Percentiles rank a stretch among this genome's conserved stretches.
phyloP scores from a whole-genome alignment of 176 grass and related monocot genomes.

The Bromus sterilis region DNA sequence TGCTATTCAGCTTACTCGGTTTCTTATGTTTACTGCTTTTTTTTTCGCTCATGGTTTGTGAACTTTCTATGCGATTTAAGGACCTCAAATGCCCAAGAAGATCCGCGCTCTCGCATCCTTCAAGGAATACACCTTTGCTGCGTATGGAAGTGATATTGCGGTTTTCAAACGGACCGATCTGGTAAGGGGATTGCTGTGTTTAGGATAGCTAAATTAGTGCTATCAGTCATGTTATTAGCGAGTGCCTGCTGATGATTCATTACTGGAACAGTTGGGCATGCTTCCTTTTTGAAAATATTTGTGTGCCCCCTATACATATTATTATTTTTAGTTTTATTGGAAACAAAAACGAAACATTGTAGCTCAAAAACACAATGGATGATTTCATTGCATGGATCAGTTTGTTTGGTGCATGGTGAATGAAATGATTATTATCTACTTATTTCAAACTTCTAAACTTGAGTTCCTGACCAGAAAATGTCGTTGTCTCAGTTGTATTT shows the following conservation, averaged over 20 bases:
- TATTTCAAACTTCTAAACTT: background rate
- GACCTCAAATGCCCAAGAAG: conserved; percentile 96
- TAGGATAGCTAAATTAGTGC: background rate
- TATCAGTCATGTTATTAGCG: background rate
- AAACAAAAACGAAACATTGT: background rate
- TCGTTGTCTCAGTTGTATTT: background rate
- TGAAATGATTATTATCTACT: background rate
- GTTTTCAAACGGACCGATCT: conserved; percentile 81
- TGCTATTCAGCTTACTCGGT: background rate
- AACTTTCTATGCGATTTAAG: conserved; percentile 23
- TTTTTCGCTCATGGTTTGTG: background rate
- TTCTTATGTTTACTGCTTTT: background rate
- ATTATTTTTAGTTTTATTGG: background rate
- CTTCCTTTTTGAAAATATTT: no score
- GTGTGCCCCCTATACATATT: background rate
- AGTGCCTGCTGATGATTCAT: background rate
- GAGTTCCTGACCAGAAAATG: background rate
- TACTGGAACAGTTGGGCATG: no score
- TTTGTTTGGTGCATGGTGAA: background rate
- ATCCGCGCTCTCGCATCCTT: conserved; percentile 79
- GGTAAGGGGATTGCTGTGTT: conserved; percentile 27
- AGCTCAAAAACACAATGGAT: background rate
- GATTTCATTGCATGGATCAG: background rate
- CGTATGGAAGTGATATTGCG: conserved; percentile 69
- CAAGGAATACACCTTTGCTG: conserved; percentile 90